Evolutionary conservation across 495 filamentous ascomycete species (phyloP), one percentile per base, ranked within the genome.

Genomic region (Cenococcum geophilum): DNA sequence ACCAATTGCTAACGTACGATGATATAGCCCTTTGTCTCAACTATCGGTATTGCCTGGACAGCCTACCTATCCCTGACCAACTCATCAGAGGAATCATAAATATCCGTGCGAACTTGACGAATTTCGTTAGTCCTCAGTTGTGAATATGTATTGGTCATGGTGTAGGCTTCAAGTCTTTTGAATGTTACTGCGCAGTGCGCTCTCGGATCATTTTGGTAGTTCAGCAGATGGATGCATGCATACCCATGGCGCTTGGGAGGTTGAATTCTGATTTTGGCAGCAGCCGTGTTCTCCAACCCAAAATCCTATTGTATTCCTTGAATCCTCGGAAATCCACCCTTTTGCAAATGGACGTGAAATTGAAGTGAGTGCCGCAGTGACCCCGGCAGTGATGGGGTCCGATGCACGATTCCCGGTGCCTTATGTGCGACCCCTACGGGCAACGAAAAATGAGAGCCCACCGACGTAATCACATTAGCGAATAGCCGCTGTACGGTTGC

Each of bases 1-100:
- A 50, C n/a, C 12, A 27, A 23, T 52, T 5, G 37, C 37, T 60
- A 47, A 21, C 35, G 4, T 45, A 23, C 16, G 9, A 22, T 62
- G 20, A 51, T 47, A 63, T 43, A 97, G 93, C 95, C 95, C 1
- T 97, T 99, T 71, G 95, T 97, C 12, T 96, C 92, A 4, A 92
- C 89, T 25, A 77, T 99, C 58, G 95, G 95, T 80, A 97, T 99
- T 66, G 91, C 91, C 50, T 99, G 95, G 95, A 99, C 95, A n/a
- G 92, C 91, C 22, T 99, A 97, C 72, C 83, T 99, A 25, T 97
- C 92, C 0, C 80, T 99, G 4, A 93, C 89, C 57, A 99, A 97
- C 72, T 87, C 92, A 25, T 76, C 92, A 0, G 91, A 92, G 54
- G 86, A 95, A 55, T 52, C 65, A 58, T 72, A 63, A 61, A 55